A percentile compares a stretch with the other conserved stretches of the same genome.
phyloP scores from a whole-genome alignment of 495 filamentous ascomycete genomes.

The Emericellopsis terricola region DNA sequence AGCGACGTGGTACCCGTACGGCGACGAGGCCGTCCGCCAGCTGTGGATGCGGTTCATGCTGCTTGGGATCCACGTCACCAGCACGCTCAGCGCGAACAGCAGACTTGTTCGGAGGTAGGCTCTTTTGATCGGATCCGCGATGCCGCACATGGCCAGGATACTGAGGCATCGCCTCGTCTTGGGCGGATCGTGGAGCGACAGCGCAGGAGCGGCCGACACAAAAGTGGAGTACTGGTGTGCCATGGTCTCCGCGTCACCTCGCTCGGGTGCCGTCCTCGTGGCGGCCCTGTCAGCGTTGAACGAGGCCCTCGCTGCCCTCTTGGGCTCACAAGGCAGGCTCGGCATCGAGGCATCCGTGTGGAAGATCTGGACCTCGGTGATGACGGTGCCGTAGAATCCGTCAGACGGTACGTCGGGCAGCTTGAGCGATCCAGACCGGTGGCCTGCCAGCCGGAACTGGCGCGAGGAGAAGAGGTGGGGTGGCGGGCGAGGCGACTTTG shows the following conservation, averaged over 20 bases:
- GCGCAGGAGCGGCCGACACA: background rate
- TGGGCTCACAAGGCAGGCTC: background rate
- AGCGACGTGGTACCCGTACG: conserved; percentile 44
- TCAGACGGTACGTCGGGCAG: background rate
- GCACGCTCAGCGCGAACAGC: conserved; percentile 52
- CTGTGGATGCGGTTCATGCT: conserved; percentile 52
- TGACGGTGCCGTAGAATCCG: conserved; percentile 2
- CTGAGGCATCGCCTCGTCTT: background rate
- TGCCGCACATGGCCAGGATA: conserved; percentile 3
- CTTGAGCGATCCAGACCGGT: background rate
- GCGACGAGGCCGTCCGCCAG: conserved; percentile 30
- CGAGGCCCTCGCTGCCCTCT: background rate
- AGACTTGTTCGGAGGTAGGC: conserved; percentile 58
- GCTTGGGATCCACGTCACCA: conserved; percentile 66
- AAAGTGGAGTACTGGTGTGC: background rate
- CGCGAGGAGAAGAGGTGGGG: too few species aligned
- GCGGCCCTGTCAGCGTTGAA: background rate
- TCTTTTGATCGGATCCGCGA: conserved; percentile 38
- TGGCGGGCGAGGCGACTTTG: too few species aligned
- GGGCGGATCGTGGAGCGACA: background rate
- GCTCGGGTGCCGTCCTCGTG: background rate
- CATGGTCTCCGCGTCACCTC: background rate
- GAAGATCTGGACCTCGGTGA: conserved; percentile 4
- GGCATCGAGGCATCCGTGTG: background rate
- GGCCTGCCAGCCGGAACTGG: too few species aligned